Conservation (phyloP, 2,329 filamentous ascomycete genomes). For the Scedosporium boydii region DNA sequence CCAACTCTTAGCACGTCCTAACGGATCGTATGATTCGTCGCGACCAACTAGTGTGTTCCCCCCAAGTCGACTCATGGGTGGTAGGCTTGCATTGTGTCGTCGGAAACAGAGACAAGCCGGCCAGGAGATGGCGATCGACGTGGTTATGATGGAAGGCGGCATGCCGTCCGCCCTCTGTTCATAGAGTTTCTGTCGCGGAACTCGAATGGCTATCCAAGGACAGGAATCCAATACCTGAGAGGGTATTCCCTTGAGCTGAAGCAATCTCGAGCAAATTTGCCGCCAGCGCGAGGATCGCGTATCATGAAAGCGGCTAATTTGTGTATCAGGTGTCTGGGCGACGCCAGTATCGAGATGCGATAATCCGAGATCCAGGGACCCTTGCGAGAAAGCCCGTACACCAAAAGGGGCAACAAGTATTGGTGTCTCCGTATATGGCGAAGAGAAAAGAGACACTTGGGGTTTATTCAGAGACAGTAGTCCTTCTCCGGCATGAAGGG, state of each 20-base stretch:
- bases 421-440: constrained; percentile 17
- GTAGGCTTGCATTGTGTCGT: constrained; percentile 32
- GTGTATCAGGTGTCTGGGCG: constrained; percentile 44
- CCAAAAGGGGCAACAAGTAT: constrained; percentile 11
- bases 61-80: constrained; percentile 27
- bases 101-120: constrained; percentile 44
- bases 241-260: constrained; percentile 41
- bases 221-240: constrained; percentile 31
- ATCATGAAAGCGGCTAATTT: constrained; percentile 32
- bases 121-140: constrained; percentile 39
- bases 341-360: constrained; percentile 25
- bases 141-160: constrained; percentile 23
- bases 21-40: constrained; percentile 36
- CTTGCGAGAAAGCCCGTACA: constrained; percentile 6
- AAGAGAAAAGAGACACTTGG: constrained; percentile 10
- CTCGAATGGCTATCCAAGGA: constrained; percentile 41
- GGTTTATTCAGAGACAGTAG: constrained; percentile 5
- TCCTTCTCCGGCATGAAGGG: constrained; percentile 3
- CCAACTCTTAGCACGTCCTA: constrained; percentile 40
- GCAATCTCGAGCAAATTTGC: constrained; percentile 37
- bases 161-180: constrained; percentile 33
- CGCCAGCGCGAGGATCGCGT: constrained; percentile 37
- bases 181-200: constrained; percentile 32
- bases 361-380: constrained; percentile 17
- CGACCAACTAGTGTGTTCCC: constrained; percentile 26